These are phyloP conservation scores for Aquilaria malaccensis DNA, from an alignment of 345 rosid genomes.

Conservation along the genomic window DNA sequence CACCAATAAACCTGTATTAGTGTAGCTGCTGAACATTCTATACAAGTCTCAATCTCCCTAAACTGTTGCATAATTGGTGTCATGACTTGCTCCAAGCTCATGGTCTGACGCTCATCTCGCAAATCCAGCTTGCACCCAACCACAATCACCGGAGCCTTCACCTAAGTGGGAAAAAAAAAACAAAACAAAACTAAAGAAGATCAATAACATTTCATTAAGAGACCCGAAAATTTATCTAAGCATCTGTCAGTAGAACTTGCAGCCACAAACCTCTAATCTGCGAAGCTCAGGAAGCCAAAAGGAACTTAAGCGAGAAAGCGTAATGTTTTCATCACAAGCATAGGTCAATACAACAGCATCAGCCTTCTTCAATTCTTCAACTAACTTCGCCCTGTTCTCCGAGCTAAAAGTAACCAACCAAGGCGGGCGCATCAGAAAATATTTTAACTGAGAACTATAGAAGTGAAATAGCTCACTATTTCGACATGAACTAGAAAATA, in stretches of 20 bases:
- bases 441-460: not conserved
- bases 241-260: not conserved
- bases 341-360: constrained; percentile 71
- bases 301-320: constrained; percentile 52
- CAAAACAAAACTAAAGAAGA: not conserved
- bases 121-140: constrained; percentile 91
- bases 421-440: constrained; percentile 1
- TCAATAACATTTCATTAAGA: not conserved
- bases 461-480: not conserved
- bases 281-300: constrained; percentile 84
- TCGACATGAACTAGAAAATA: not conserved
- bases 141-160: constrained; percentile 68
- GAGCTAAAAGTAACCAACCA: constrained; percentile 29
- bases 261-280: constrained; percentile 43
- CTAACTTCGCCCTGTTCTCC: constrained; percentile 64
- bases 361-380: constrained; percentile 71
- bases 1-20: constrained; percentile 46
- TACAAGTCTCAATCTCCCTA: constrained; percentile 81
- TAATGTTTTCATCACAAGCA: constrained; percentile 60
- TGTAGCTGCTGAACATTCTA: constrained; percentile 78
- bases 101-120: constrained; percentile 46
- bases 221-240: not conserved
- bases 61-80: constrained; percentile 72
- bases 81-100: constrained; percentile 60
- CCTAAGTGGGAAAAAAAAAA: constrained; percentile 21